Evolutionary conservation across 768 basidiomycete genomes (phyloP), one percentile per base, ranked within the genome.

Genomic region (Mycena albidolilacea): DNA sequence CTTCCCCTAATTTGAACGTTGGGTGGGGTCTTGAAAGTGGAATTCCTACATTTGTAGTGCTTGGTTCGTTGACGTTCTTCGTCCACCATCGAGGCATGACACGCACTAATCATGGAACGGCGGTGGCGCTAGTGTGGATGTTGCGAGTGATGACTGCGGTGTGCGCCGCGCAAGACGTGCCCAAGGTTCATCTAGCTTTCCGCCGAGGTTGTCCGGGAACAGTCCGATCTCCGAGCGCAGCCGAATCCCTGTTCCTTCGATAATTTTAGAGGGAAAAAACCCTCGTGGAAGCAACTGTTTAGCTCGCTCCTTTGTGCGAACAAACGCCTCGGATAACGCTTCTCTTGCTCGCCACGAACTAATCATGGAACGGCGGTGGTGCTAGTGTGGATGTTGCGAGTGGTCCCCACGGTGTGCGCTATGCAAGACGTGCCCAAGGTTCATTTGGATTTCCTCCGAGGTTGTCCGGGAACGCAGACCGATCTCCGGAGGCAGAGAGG

Each of bases 41-140:
- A n/a, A n/a, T n/a, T n/a, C n/a, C n/a, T n/a, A n/a, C n/a, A n/a
- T n/a, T n/a, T n/a, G n/a, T n/a, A n/a, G n/a, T n/a, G n/a, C n/a
- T 52, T 52, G 50, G n/a, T 52, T 52, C 50, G n/a, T 52, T 52
- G 50, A n/a, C 50, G n/a, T 52, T 21, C 50, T 52, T 52, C 50
- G 15, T 52, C 50, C n/a, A 17, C 50, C 50, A 21, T 52, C 50
- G 50, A 52, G 50, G 50, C 50, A 52, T 52, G n/a, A 52, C 50
- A 52, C 50, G 46, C 19, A 52, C 50, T 52, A 52, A 52, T 52
- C 41, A 41, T 54, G 23, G 52, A 54, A 54, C 23, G 23, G 52
- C 52, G 52, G 52, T 54, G 52, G 52, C 11, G 52, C 21, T 54
- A 54, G 52, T 30, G 52, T 54, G 52, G 52, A 30, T 54, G 52